Conservation (phyloP, 768 basidiomycete genomes). For the Tricholoma flavovirens region DNA sequence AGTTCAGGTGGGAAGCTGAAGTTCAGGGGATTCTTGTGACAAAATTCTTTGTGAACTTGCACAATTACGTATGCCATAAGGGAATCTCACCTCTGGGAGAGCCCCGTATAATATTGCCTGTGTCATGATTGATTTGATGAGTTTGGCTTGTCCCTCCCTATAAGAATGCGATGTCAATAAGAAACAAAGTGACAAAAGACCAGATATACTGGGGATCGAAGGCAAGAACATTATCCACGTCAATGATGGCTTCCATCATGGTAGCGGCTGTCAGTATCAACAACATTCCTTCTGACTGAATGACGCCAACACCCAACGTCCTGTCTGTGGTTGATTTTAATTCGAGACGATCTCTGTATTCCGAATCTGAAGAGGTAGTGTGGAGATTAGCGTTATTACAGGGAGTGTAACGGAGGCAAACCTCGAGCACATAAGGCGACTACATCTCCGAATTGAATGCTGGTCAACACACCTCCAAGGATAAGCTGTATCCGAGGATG, state of each 20-base stretch:
- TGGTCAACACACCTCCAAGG: constrained; percentile 50
- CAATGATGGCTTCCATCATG: constrained; percentile 62
- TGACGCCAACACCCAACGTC: constrained; percentile 65
- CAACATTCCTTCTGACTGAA: constrained; percentile 41
- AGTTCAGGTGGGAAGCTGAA: constrained; percentile 80
- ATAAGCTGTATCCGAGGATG: constrained; percentile 65
- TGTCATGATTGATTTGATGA: constrained; percentile 76
- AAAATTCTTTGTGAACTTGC: background rate
- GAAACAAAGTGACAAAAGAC: background rate
- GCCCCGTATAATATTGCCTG: constrained; percentile 79
- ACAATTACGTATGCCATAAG: background rate
- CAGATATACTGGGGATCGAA: constrained; percentile 62
- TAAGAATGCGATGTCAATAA: background rate
- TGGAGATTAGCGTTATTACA: background rate
- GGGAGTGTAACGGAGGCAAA: constrained; percentile 17
- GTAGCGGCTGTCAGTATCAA: constrained; percentile 61
- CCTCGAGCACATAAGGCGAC: constrained; percentile 68
- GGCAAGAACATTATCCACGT: constrained; percentile 51
- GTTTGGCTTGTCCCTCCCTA: constrained; percentile 57
- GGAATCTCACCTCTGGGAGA: constrained; percentile 45
- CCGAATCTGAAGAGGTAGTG: constrained; percentile 42
- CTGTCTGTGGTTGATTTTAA: constrained; percentile 63
- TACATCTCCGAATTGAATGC: constrained; percentile 72
- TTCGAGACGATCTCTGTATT: constrained; percentile 67
- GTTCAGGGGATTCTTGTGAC: constrained; percentile 60